Base-by-base conservation (phyloP, 768 basidiomycete species). In the Podaxis sp. region DNA sequence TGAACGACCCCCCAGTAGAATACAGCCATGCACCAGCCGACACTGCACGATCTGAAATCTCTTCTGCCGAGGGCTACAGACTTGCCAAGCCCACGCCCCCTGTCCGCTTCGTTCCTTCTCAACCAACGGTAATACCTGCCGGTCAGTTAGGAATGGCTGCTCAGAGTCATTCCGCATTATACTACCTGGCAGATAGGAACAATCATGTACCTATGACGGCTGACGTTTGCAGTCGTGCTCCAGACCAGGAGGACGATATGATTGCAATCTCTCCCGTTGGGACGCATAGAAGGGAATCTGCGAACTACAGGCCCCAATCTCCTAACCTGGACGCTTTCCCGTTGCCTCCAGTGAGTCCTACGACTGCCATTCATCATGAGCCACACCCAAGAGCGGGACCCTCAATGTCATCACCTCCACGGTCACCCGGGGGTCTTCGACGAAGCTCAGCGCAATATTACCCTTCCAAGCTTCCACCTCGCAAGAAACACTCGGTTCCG, bases 391-490 rank as follows among this genome's bases (percentile, higher is more conserved):
- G 38, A 30, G 51, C 20, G 2, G 44, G 40, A 24, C 53, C 44
- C 28, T 49, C 60, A 46, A 15, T 26, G n/a, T 37, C 20, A 10
- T 22, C 33, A 15, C 30, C 46, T 49, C 8, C 52, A 62, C 36
- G 37, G 5, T 24, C 52, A 11, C n/a, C 41, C 22, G n/a, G 17
- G 15, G 52, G 13, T 20, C 53, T 55, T 26, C 52, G 60, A 48
- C 60, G 53, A 46, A 48, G 44, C 15, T 55, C 53, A 46, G 53
- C 52, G 13, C 60, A 62, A 26, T 55, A 55, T 48, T 60, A 51
- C 24, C 6, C 48, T 52, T 30, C 49, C 20, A 24, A 51, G 38
- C 20, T 36, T 28, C 17, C 48, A 15, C 26, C 58, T 36, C 58
- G 46, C 22, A 51, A 38, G 24, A 20, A n/a, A 24, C 30, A 13